phyloP scores from a whole-genome alignment of 2,329 filamentous ascomycete species.

The Venturia pyrina region DNA sequence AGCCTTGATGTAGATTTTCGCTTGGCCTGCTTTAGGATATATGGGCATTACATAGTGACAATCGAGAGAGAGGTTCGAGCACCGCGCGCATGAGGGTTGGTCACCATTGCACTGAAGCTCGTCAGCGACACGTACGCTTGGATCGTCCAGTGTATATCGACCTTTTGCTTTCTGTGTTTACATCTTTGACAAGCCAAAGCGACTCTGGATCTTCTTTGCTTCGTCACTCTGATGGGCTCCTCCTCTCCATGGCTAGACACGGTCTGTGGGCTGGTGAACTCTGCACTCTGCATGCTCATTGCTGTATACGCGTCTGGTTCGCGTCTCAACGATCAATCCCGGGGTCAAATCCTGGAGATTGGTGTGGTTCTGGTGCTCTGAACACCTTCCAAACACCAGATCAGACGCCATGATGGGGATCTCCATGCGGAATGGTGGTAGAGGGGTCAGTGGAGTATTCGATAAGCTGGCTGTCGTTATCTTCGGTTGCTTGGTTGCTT shows the following conservation, averaged over 20 bases:
- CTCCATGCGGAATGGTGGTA: not conserved
- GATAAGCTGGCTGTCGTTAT: no score
- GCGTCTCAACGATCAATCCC: not conserved
- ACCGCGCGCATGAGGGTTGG: not conserved
- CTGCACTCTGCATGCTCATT: not conserved
- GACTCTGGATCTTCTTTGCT: slow-evolving; percentile 3
- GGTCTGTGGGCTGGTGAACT: not conserved
- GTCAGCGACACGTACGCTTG: not conserved
- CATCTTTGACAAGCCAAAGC: slow-evolving; percentile 6
- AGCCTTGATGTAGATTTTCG: slow-evolving; percentile 7
- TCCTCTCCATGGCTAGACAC: not conserved
- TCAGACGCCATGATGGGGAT: not conserved
- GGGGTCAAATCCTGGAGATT: not conserved
- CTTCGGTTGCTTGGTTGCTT: not conserved
- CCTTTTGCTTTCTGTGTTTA: slow-evolving; percentile 6
- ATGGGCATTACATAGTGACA: slow-evolving; percentile 8
- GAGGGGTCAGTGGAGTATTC: not conserved
- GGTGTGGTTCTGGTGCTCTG: not conserved
- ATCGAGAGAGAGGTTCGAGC: not conserved
- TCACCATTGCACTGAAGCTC: not conserved
- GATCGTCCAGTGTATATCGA: not conserved
- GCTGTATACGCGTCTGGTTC: not conserved
- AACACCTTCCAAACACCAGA: not conserved
- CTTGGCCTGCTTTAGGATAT: slow-evolving; percentile 2
- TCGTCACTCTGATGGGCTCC: not conserved